Conservation (phyloP, 1,139 yeast genomes). For the Blastobotrys niveus region DNA sequence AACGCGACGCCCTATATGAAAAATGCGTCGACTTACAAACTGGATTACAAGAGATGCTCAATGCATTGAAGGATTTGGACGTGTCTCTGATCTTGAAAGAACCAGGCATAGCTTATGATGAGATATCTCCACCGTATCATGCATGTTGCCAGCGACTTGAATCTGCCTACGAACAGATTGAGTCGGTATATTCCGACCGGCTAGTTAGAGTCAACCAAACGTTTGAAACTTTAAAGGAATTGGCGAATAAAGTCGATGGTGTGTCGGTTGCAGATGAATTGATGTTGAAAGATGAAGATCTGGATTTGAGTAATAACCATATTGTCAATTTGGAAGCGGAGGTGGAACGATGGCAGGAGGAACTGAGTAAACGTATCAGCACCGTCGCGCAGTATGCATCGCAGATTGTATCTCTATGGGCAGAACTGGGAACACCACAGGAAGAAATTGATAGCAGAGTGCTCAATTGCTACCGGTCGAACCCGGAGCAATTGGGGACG, state of each 20-base stretch:
- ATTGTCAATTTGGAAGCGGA: conserved; percentile 28
- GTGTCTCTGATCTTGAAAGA: conserved; percentile 12
- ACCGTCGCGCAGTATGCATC: conserved; percentile 24
- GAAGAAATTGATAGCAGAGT: conserved; percentile 28
- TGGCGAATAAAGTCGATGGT: conserved; percentile 22
- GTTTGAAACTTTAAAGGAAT: conserved; percentile 19
- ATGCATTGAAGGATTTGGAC: conserved; percentile 29
- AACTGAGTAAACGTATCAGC: conserved; percentile 24
- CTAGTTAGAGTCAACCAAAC: conserved; percentile 21
- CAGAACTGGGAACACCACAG: conserved; percentile 35
- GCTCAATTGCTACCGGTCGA: conserved; percentile 23
- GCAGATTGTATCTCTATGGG: conserved; percentile 32
- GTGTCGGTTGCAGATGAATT: conserved; percentile 19
- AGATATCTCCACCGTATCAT: conserved; percentile 26
- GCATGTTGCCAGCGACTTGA: conserved; percentile 17
- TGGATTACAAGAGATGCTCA: conserved; percentile 26
- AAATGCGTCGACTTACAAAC: conserved; percentile 27
- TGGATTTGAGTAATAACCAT: conserved; percentile 18
- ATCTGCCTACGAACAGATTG: conserved; percentile 20
- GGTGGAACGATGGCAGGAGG: conserved; percentile 27
- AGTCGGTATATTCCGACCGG: conserved; percentile 23
- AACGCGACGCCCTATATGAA: conserved; percentile 27
- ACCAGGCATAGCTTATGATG: conserved; percentile 9
- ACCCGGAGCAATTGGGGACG: conserved; percentile 30
- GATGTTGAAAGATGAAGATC: conserved; percentile 13